Conservation (phyloP, 1,139 yeast genomes). For the Suzukiozyma palmioleophila region DNA sequence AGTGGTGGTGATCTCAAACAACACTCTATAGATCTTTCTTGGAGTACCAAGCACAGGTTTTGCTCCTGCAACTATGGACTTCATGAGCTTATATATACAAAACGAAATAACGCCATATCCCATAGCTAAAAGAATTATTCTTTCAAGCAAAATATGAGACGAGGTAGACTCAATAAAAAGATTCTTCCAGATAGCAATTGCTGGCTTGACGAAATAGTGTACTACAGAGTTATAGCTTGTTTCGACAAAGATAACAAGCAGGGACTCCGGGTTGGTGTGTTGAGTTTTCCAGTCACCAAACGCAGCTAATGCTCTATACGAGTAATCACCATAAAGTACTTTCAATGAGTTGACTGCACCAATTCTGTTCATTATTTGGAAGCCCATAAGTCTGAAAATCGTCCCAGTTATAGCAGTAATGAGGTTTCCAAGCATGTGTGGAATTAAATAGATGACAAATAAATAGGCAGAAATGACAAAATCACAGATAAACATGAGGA, state of each 20-base stretch:
- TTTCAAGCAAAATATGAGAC: slow-evolving; percentile 25
- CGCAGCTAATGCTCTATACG: not conserved
- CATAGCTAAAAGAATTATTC: slow-evolving; percentile 25
- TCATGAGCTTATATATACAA: slow-evolving; percentile 32
- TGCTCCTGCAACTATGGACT: slow-evolving; percentile 23
- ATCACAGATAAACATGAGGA: slow-evolving; percentile 36
- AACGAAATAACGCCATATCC: slow-evolving; percentile 37
- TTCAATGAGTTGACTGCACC: not conserved
- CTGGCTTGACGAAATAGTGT: slow-evolving; percentile 17
- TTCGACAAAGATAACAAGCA: slow-evolving; percentile 10
- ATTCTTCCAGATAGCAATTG: slow-evolving; percentile 13
- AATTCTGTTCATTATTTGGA: not conserved
- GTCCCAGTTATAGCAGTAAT: slow-evolving; percentile 15
- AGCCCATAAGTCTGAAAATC: slow-evolving; percentile 4
- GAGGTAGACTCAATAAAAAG: slow-evolving; percentile 14
- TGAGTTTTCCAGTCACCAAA: not conserved
- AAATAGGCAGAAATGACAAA: slow-evolving; percentile 40
- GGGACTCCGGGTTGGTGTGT: slow-evolving; percentile 8
- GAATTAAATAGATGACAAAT: slow-evolving; percentile 48
- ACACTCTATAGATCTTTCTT: slow-evolving; percentile 45
- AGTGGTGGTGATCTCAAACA: slow-evolving; percentile 53
- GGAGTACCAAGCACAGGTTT: slow-evolving; percentile 47
- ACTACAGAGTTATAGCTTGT: slow-evolving; percentile 2
- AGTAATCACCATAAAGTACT: not conserved
- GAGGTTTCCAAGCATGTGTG: slow-evolving; percentile 47